Base-by-base conservation (phyloP, 345 rosid species). In the Turnera subulata region DNA sequence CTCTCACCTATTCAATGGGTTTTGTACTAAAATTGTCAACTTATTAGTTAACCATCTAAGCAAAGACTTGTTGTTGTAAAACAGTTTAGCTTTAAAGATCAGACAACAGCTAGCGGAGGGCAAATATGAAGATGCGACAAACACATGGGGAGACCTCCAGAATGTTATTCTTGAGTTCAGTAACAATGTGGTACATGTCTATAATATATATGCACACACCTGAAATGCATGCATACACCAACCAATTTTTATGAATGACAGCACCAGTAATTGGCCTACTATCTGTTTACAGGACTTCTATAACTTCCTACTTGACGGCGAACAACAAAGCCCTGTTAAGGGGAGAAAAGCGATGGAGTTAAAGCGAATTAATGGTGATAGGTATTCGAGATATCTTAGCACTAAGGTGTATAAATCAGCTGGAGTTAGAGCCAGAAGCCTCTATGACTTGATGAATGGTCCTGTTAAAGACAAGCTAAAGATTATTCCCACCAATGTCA, bases 401-500 rank as follows among this genome's bases (percentile, higher is more conserved):
- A 33, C 50, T 29, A 69, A 18, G 29, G 39, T 55, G 15, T 33
- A 32, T 46, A 25, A 39, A 25, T 2, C 29, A 15, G 24, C 55
- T 35, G 0, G 20, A 40, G 1, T 14, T 5, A 23, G 6, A 23
- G 63, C 16, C 4, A 23, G 6, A 23, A 60, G 48, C 58, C 40
- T 68, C 9, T 2, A 39, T 62, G 26, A 46, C 16, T 49, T 67
- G 14, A 63, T 76, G 75, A 73, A 73, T 21, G 73, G 75, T 2
- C 71, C 75, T 7, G 62, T 70, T 10, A 62, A 22, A 46, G 26
- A 63, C 55, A 74, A 74, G 67, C 61, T 76, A 15, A 63, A 63
- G 63, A 71, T 80, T 20, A 76, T 73, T 25, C 84, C 81, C 5
- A 12, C 45, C 6, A 69, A 73, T 26, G 56, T 76, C 14, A 44